Base-by-base conservation (phyloP, 2,329 filamentous ascomycete genomes). In the Aspergillus pseudonomiae region DNA sequence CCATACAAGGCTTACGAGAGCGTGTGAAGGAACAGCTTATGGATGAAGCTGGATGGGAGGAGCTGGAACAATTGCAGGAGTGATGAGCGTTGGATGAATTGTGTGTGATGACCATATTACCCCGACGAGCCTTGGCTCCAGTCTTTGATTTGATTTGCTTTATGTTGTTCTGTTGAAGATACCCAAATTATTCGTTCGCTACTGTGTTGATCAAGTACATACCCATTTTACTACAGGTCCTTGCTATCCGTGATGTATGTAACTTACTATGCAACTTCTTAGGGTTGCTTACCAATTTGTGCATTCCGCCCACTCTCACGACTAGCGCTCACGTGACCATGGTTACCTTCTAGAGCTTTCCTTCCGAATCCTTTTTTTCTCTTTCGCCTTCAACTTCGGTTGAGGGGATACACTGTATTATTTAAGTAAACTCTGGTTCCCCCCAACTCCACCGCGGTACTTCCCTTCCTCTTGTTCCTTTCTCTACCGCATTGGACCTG, bases 1-100 rank as follows among this genome's bases (percentile, higher is more conserved):
- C 89, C 61, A 84, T 98, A 70, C 86, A 86, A 65, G 85, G 83
- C 19, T 89, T 94, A 66, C 94, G 92, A 78, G 87, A 88, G 74
- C 83, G 90, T 59, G 89, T 97, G 0, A 89, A 89, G 60, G 85
- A 84, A 34, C 94, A 89, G 81, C 82, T 97, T 69, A 79, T 92
- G 66, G 85, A 87, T 72, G 89, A 88, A 65, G 93, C 91, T n/a
- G 94, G 93, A 1, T 96, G 94, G 92, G 93, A 96, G 69, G 93
- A 96, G 78, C 83, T 86, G 66, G 81, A 90, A 52, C 88, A 90
- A 74, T 67, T 79, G 70, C 78, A 79, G 61, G 70, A 75, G 65
- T 61, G 43, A 60, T 26, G 28, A 5, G 14, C 28, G 5, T n/a
- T 52, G 28, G 19, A 52, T 19, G 48, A 52, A 32, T 32, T 32